Percentiles rank a stretch among this genome's conserved stretches.
These are phyloP conservation scores for Dioscorea cayenensis DNA, from an alignment of 116 monocot species.

Conservation along the genomic window DNA sequence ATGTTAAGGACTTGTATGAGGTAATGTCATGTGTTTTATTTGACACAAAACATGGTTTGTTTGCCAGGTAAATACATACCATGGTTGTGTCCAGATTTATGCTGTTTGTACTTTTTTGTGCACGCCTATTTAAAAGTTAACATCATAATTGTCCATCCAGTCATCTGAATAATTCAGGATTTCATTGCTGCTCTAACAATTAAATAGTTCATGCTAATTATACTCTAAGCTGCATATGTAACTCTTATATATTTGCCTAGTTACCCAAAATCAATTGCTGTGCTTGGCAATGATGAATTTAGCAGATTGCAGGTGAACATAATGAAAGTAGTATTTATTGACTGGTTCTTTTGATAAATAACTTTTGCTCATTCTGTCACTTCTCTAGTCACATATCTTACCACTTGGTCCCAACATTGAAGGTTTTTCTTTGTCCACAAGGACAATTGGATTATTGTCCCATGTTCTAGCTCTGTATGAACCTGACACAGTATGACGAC, in stretches of 20 bases:
- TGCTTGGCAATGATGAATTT: too few species aligned
- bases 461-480: too few species aligned
- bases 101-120: background rate
- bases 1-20: conserved; percentile 78
- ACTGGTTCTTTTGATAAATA: too few species aligned
- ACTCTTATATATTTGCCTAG: background rate
- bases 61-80: background rate
- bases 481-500: too few species aligned
- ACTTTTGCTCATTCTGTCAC: too few species aligned
- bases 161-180: background rate
- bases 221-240: background rate
- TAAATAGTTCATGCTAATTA: background rate
- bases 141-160: background rate
- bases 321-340: too few species aligned
- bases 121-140: background rate
- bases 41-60: background rate
- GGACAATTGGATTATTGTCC: too few species aligned
- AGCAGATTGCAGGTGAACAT: too few species aligned
- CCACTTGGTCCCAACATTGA: too few species aligned
- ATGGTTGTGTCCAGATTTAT: background rate
- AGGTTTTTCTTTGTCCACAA: too few species aligned
- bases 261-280: too few species aligned
- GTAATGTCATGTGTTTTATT: conserved; percentile 25
- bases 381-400: too few species aligned
- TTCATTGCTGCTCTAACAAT: background rate